A percentile compares a stretch with the other conserved stretches of the same genome.
phyloP scores from a whole-genome alignment of 164 flowering plant genomes.

The Aristolochia californica region DNA sequence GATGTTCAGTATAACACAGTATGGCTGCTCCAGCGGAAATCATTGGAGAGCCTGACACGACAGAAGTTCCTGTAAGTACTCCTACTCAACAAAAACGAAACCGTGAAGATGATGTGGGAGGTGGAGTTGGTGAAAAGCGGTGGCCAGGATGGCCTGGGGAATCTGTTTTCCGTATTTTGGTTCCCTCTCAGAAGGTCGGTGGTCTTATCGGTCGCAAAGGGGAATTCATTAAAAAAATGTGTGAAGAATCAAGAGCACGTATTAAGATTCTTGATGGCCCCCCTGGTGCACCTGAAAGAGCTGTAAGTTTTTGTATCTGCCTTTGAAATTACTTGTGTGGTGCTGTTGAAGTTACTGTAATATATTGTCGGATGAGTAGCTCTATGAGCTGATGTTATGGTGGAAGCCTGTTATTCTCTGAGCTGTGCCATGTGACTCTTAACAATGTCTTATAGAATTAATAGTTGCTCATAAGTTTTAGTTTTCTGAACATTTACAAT shows the following conservation, averaged over 20 bases:
- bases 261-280: conserved; percentile 94
- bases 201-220: conserved; percentile 96
- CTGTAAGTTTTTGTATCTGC: conserved; percentile 44
- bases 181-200: conserved; percentile 92
- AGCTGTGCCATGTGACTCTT: too few relatives aligned
- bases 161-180: conserved; percentile 78
- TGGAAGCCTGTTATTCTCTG: too few relatives aligned
- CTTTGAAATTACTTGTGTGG: background rate
- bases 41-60: conserved; percentile 7
- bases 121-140: conserved; percentile 43
- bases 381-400: too few relatives aligned
- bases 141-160: conserved; percentile 99
- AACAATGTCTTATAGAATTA: too few relatives aligned
- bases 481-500: too few relatives aligned
- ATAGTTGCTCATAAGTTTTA: too few relatives aligned
- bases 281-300: conserved; percentile 84
- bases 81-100: conserved; percentile 11
- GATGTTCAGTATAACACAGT: background rate
- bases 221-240: conserved; percentile 78
- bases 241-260: conserved; percentile 92
- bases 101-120: conserved; percentile 18
- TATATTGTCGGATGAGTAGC: too few relatives aligned
- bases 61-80: conserved; percentile 8
- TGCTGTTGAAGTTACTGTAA: too few relatives aligned
- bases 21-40: conserved; percentile 20